Evolutionary conservation across 2,329 filamentous ascomycete species (phyloP).

Genomic region (Cladophialophora bantiana): DNA sequence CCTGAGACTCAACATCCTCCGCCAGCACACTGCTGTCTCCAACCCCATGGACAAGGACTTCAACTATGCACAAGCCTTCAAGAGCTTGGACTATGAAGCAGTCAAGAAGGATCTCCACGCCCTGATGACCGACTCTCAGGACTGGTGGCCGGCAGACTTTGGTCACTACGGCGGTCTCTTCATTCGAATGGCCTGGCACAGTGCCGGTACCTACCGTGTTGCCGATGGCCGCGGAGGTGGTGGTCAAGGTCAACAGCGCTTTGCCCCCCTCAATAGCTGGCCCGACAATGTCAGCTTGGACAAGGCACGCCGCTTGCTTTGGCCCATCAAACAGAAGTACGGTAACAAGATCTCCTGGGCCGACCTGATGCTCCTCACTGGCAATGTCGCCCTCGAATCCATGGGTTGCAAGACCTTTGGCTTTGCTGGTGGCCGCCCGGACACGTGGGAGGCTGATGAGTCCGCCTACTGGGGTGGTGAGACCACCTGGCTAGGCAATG

Average conservation of each 20-base stretch:
- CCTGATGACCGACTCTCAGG: conserved; percentile 79
- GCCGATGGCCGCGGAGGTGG: conserved; percentile 77
- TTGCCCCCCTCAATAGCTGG: conserved; percentile 82
- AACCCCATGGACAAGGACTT: conserved; percentile 72
- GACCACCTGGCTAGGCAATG: conserved; percentile 76
- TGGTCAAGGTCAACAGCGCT: conserved; percentile 77
- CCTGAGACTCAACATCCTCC: conserved; percentile 73
- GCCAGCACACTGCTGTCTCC: conserved; percentile 69
- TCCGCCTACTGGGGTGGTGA: conserved; percentile 79
- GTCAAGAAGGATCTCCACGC: conserved; percentile 76
- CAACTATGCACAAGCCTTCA: conserved; percentile 76
- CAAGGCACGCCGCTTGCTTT: conserved; percentile 79
- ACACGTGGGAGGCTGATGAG: conserved; percentile 79
- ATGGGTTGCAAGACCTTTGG: conserved; percentile 78
- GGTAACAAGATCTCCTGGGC: conserved; percentile 84
- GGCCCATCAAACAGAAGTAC: conserved; percentile 86
- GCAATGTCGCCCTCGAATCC: conserved; percentile 77
- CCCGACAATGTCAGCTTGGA: conserved; percentile 79
- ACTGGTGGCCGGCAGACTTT: conserved; percentile 83
- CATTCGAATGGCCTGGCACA: conserved; percentile 82
- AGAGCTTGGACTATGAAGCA: conserved; percentile 71
- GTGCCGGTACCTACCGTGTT: conserved; percentile 78
- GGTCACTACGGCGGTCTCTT: conserved; percentile 83
- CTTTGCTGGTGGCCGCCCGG: conserved; percentile 74
- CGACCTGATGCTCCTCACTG: conserved; percentile 73